These are phyloP conservation scores for Syncephalastrum contaminatum DNA, from an alignment of 371 early-diverging fungal species.

Conservation along the genomic window DNA sequence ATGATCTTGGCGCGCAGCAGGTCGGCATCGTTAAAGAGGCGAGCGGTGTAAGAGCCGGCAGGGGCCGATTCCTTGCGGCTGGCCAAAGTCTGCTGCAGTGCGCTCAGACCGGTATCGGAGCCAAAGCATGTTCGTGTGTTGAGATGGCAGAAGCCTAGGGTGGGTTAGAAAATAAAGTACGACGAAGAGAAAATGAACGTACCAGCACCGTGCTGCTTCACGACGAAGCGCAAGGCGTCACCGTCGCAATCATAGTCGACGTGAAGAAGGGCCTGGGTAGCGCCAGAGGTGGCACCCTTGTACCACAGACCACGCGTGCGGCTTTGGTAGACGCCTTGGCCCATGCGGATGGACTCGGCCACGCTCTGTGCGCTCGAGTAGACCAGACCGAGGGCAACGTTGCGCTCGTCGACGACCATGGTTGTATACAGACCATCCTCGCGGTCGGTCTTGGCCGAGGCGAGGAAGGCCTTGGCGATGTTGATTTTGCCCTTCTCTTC, in stretches of 20 bases:
- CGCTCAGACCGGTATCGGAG: constrained; percentile 69
- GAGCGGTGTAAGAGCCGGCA: constrained; percentile 87
- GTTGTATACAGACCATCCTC: constrained; percentile 89
- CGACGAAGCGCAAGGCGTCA: constrained; percentile 87
- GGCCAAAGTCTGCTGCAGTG: constrained; percentile 64
- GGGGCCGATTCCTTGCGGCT: constrained; percentile 74
- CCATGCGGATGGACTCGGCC: constrained; percentile 73
- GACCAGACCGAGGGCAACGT: constrained; percentile 87
- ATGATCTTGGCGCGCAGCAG: constrained; percentile 89
- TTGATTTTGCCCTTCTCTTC: constrained; percentile 45
- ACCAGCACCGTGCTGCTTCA: constrained; percentile 86
- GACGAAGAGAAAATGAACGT: constrained; percentile 13
- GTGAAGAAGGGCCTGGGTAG: constrained; percentile 79
- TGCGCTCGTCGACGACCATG: constrained; percentile 88
- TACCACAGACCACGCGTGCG: constrained; percentile 93
- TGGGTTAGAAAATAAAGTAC: too few relatives aligned
- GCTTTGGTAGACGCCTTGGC: constrained; percentile 91
- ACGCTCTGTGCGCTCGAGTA: constrained; percentile 88
- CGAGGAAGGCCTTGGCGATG: constrained; percentile 69
- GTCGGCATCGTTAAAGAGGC: constrained; percentile 81
- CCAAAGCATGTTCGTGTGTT: constrained; percentile 94
- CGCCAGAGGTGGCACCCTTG: constrained; percentile 93
- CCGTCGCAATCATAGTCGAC: constrained; percentile 89
- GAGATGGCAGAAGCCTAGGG: constrained; percentile 90
- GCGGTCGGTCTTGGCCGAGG: constrained; percentile 76